These are phyloP conservation scores for Pythium brachiatum DNA, from an alignment of 352 stramenopile species.

Conservation along the genomic window DNA sequence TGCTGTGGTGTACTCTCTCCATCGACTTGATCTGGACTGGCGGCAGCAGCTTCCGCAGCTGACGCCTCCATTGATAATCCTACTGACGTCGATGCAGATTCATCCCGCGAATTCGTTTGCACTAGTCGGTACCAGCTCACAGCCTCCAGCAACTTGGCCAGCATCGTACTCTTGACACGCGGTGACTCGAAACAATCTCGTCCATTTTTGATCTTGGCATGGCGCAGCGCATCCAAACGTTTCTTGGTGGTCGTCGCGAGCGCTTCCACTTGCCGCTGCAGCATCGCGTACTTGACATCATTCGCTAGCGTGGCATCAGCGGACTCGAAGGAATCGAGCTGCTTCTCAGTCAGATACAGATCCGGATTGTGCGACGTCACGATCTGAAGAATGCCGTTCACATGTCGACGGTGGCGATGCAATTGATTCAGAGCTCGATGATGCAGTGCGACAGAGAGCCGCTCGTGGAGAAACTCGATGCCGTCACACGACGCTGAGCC, in stretches of 20 bases:
- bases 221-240: slow-evolving; percentile 41
- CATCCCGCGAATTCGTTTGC: slow-evolving; percentile 71
- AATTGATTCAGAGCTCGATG: slow-evolving; percentile 78
- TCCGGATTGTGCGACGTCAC: slow-evolving; percentile 78
- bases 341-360: slow-evolving; percentile 71
- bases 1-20: background rate
- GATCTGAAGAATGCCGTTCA: slow-evolving; percentile 77
- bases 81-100: slow-evolving; percentile 55
- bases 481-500: slow-evolving; percentile 34
- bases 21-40: background rate
- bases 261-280: slow-evolving; percentile 57
- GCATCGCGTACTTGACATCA: slow-evolving; percentile 72
- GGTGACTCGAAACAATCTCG: slow-evolving; percentile 59
- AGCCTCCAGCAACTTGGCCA: slow-evolving; percentile 72
- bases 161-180: slow-evolving; percentile 58
- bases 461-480: slow-evolving; percentile 50
- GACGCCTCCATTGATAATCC: slow-evolving; percentile 22
- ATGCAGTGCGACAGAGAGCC: slow-evolving; percentile 51
- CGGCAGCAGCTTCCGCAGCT: slow-evolving; percentile 2
- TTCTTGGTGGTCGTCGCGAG: slow-evolving; percentile 43
- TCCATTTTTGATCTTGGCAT: slow-evolving; percentile 63
- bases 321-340: slow-evolving; percentile 79
- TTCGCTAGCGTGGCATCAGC: slow-evolving; percentile 66
- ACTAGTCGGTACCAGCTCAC: slow-evolving; percentile 85
- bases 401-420: slow-evolving; percentile 71